phyloP scores from a whole-genome alignment of 2,329 filamentous ascomycete genomes.

The Monosporascus sp. region DNA sequence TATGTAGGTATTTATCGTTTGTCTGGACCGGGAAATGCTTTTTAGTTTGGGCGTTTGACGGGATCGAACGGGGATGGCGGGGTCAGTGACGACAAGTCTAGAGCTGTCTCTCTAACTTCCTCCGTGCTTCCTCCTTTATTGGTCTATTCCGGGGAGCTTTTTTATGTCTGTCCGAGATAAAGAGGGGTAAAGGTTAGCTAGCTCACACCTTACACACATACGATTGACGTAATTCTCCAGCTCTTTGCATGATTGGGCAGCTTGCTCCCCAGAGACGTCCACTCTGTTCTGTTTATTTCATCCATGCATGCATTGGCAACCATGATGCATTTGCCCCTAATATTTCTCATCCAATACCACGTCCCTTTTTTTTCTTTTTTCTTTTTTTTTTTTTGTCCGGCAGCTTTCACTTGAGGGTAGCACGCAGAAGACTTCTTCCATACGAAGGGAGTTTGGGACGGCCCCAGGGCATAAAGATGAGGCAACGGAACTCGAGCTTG shows the following conservation, averaged over 20 bases:
- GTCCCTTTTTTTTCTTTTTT: no score
- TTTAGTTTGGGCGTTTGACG: neutral
- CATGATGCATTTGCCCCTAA: no score
- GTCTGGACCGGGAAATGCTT: neutral
- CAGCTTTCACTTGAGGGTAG: neutral
- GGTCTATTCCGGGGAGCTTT: neutral
- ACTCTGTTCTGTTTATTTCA: no score
- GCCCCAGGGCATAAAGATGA: neutral
- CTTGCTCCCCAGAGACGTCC: no score
- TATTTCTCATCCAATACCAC: no score
- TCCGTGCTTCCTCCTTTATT: neutral
- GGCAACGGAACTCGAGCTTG: constrained; percentile 2
- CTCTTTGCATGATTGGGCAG: no score
- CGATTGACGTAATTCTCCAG: neutral
- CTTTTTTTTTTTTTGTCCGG: no score
- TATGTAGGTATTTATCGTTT: neutral
- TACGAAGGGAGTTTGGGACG: no score
- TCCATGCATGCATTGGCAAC: neutral
- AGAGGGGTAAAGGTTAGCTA: neutral
- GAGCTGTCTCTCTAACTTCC: neutral
- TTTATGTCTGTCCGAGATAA: neutral
- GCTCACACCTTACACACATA: neutral
- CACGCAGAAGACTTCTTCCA: constrained; percentile 2
- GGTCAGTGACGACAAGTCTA: neutral
- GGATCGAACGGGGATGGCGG: neutral